These are phyloP conservation scores for Hygrocybe coccinea DNA, from an alignment of 768 basidiomycete species.

Conservation along the genomic window DNA sequence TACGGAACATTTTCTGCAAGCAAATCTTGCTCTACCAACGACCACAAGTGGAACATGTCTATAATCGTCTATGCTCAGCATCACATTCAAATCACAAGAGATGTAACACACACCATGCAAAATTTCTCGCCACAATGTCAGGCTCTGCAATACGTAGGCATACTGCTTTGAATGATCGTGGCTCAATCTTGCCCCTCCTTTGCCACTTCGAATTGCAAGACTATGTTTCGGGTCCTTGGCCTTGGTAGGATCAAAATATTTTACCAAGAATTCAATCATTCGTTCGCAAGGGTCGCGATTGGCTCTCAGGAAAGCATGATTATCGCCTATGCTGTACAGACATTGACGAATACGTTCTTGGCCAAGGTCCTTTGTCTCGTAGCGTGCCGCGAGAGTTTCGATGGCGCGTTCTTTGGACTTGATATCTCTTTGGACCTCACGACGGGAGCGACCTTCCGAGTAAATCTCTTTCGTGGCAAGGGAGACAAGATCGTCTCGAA, in stretches of 20 bases:
- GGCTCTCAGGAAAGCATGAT: constrained; percentile 79
- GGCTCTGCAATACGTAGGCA: constrained; percentile 78
- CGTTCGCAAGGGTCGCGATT: constrained; percentile 87
- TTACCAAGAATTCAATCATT: constrained; percentile 73
- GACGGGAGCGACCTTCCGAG: constrained; percentile 62
- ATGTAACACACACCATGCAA: constrained; percentile 54
- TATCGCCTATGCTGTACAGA: constrained; percentile 84
- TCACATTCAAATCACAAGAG: not conserved
- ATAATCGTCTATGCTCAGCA: constrained; percentile 3
- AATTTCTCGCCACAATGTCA: constrained; percentile 84
- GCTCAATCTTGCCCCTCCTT: constrained; percentile 71
- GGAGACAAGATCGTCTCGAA: constrained; percentile 71
- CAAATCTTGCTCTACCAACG: constrained; percentile 72
- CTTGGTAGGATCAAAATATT: constrained; percentile 71
- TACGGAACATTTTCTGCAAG: constrained; percentile 72
- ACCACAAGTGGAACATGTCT: constrained; percentile 91
- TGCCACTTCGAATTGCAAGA: constrained; percentile 78
- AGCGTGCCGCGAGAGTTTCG: constrained; percentile 63
- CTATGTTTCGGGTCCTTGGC: constrained; percentile 59
- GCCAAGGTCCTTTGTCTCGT: constrained; percentile 51
- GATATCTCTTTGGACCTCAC: constrained; percentile 82
- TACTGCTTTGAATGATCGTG: constrained; percentile 85
- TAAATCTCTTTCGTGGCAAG: constrained; percentile 80
- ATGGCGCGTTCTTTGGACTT: constrained; percentile 81
- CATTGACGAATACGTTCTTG: constrained; percentile 73